Evolutionary conservation across 371 early-diverging fungal genomes (phyloP).

Genomic region (Catenaria anguillulae): DNA sequence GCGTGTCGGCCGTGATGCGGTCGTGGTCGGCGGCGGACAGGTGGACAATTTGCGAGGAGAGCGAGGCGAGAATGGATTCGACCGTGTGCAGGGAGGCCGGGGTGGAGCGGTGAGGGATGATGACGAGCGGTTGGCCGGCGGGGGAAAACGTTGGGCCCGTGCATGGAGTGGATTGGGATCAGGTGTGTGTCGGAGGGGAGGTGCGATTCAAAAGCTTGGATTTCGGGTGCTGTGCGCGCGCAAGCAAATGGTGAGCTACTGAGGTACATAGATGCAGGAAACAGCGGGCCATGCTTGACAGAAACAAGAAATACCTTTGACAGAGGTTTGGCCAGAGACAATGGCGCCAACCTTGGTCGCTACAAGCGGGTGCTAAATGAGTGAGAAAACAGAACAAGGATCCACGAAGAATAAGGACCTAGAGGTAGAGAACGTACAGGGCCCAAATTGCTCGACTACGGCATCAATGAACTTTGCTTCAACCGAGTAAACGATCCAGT

Average conservation of each 20-base stretch:
- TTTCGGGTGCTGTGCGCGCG: constrained; percentile 75
- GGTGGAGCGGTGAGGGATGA: constrained; percentile 57
- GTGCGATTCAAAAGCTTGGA: constrained; percentile 67
- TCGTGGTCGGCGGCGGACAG: constrained; percentile 76
- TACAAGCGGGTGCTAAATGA: too few relatives aligned
- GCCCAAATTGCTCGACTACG: constrained; percentile 71
- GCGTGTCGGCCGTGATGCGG: constrained; percentile 87
- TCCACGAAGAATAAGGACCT: too few relatives aligned
- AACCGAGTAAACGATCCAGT: constrained; percentile 85
- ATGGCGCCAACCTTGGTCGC: constrained; percentile 78
- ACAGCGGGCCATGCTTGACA: too few relatives aligned
- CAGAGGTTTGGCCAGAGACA: constrained; percentile 78
- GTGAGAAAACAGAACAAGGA: too few relatives aligned
- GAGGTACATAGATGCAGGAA: too few relatives aligned
- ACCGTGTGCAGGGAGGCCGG: constrained; percentile 43
- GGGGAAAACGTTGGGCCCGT: constrained; percentile 82
- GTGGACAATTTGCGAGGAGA: constrained; percentile 64
- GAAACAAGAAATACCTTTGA: too few relatives aligned
- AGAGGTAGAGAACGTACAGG: too few relatives aligned
- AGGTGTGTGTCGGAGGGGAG: constrained; percentile 79
- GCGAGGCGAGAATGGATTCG: constrained; percentile 45
- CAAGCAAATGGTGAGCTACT: too few relatives aligned
- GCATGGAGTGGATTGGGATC: constrained; percentile 87
- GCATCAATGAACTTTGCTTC: constrained; percentile 71
- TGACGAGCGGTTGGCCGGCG: constrained; percentile 65